Base-by-base conservation (phyloP, 2,329 filamentous ascomycete species). In the Colletotrichum tanaceti region DNA sequence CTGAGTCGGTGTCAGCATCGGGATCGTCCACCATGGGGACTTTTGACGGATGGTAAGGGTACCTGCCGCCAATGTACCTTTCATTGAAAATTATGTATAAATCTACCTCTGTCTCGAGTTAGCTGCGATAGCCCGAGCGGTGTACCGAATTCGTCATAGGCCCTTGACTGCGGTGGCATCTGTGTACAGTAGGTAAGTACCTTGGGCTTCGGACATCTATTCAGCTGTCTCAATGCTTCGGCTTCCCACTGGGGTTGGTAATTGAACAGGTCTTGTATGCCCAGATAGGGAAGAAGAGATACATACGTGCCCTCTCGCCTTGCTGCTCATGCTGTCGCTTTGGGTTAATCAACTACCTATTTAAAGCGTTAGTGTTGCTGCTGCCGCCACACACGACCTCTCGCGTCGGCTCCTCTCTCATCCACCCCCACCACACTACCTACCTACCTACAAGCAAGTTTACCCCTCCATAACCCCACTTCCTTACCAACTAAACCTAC, bases 401-500 rank as follows among this genome's bases (percentile, higher is more conserved):
- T 59, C 24, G 54, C 62, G 46, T 59, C 47, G 22, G 38, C 53
- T 38, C 62, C 44, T 38, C 53, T 50, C 20, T 44, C 53, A 32
- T 32, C 28, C 28, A 32, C 28, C 28, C 28, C 7, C 7, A 32
- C 28, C 28, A 7, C 28, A n/a, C 28, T 7, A 32, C 28, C 24
- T 4, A 24, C 24, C 4, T 32, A 32, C 28, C 28, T 32, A 32
- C 65, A 41, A 65, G 53, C 65, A 41, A 65, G 53, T 53, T 65
- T 65, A 68, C 65, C 65, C 65, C 65, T 68, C 65, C 65, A 68
- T 65, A 69, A 63, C 66, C 66, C 63, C 66, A 69, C 66, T 58
- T 61, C 50, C 52, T 22, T 54, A 20, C 46, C 49, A 32, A 53
- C 61, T 24, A 38, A 35, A 32, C 22, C 32, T 39, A 55, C 58